phyloP scores from a whole-genome alignment of 2,329 filamentous ascomycete genomes.

The Beauveria sp. region DNA sequence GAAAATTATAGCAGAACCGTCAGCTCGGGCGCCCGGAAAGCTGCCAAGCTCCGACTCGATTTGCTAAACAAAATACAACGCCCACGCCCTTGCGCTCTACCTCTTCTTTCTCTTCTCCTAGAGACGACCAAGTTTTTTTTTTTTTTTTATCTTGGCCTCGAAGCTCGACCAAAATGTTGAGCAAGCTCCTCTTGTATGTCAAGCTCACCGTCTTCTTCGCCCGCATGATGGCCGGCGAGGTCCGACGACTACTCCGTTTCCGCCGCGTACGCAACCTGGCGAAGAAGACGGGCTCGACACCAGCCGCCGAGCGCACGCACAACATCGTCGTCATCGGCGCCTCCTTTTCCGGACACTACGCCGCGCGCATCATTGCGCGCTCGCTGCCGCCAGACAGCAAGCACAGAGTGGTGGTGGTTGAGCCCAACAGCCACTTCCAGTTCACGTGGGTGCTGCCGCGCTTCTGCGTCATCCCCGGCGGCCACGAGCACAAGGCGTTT shows the following conservation, averaged over 20 bases:
- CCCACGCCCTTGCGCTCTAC: not conserved
- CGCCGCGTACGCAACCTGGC: slow-evolving; percentile 12
- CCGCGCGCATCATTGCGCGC: slow-evolving; percentile 39
- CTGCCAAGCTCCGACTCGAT: not conserved
- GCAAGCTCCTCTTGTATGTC: slow-evolving; percentile 23
- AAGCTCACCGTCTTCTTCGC: slow-evolving; percentile 22
- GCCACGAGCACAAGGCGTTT: slow-evolving; percentile 50
- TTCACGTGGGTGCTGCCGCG: slow-evolving; percentile 54
- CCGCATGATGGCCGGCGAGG: slow-evolving; percentile 16
- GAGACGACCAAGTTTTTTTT: not conserved
- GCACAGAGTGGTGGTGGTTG: slow-evolving; percentile 47
- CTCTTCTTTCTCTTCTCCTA: no score
- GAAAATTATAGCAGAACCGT: not conserved
- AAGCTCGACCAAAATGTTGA: slow-evolving; percentile 16
- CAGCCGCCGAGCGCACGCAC: slow-evolving; percentile 19
- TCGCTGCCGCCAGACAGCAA: slow-evolving; percentile 37
- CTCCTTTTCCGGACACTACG: slow-evolving; percentile 48
- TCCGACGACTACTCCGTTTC: slow-evolving; percentile 15
- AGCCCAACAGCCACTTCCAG: slow-evolving; percentile 54
- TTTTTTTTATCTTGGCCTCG: not conserved
- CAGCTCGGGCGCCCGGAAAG: not conserved
- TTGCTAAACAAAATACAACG: not conserved
- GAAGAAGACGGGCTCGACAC: slow-evolving; percentile 12
- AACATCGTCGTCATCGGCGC: slow-evolving; percentile 51
- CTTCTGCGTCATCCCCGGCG: slow-evolving; percentile 43